Evolutionary conservation across 129 eudicot species (phyloP).

Genomic region (Kitagawia praeruptora): DNA sequence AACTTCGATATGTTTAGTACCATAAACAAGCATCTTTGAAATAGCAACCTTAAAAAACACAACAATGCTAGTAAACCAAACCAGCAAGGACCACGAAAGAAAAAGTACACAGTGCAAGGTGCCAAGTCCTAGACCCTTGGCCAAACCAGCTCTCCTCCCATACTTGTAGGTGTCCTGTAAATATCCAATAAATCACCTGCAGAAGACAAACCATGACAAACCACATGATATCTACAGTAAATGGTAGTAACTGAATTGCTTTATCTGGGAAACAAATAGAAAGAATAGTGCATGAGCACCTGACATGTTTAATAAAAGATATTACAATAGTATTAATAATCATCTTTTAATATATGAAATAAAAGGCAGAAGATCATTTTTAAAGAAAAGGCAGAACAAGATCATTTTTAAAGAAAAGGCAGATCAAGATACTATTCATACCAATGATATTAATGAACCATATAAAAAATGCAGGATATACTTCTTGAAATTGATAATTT

Average conservation of each 20-base stretch:
- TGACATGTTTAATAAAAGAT: not conserved
- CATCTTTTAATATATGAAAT: too few species aligned
- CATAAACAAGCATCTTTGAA: too few species aligned
- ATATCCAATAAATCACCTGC: not conserved
- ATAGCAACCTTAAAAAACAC: too few species aligned
- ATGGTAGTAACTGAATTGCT: not conserved
- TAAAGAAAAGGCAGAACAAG: too few species aligned
- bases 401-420: too few species aligned
- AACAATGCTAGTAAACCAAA: constrained; percentile 91
- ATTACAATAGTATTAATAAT: too few species aligned
- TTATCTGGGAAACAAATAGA: not conserved
- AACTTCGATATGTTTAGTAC: too few species aligned
- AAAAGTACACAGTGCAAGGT: constrained; percentile 82
- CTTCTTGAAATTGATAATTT: constrained; percentile 1
- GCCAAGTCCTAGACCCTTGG: constrained; percentile 95
- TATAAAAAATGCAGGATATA: too few species aligned
- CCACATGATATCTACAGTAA: not conserved
- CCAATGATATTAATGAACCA: too few species aligned
- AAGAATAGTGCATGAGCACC: not conserved
- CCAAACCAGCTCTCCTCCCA: constrained; percentile 84
- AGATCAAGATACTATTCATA: too few species aligned
- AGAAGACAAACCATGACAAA: not conserved
- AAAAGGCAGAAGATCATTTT: too few species aligned
- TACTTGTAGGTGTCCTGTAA: constrained; percentile 54
- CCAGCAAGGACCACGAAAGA: constrained; percentile 93